Evolutionary conservation across 2,329 filamentous ascomycete species (phyloP).

Genomic region (Gaeumannomyces tritici): DNA sequence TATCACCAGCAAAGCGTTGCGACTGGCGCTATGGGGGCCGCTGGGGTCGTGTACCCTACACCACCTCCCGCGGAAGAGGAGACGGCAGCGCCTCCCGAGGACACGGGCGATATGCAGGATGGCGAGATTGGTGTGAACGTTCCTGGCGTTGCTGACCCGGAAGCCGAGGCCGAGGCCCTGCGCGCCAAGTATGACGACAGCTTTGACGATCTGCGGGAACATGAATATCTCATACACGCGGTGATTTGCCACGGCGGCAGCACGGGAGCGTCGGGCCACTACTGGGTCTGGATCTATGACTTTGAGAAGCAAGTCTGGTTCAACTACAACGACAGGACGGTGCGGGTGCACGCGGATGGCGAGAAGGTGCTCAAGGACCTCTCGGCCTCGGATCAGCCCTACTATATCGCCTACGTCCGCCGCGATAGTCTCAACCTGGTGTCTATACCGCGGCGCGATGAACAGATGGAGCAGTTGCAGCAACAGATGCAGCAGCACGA

Average conservation of each 20-base stretch:
- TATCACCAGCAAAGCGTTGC: neutral
- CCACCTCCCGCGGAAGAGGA: neutral
- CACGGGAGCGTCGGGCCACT: conserved; percentile 66
- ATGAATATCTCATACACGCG: conserved; percentile 77
- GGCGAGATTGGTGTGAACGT: conserved; percentile 12
- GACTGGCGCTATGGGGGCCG: neutral
- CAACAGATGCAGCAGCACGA: neutral
- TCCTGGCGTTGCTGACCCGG: conserved; percentile 23
- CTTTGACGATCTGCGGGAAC: conserved; percentile 53
- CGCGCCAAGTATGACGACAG: conserved; percentile 31
- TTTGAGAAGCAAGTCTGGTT: conserved; percentile 76
- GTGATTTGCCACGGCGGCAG: conserved; percentile 84
- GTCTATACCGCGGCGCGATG: neutral
- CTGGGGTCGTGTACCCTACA: too few species aligned
- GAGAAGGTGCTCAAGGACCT: conserved; percentile 61
- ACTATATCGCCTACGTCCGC: conserved; percentile 25
- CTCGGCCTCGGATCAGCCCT: conserved; percentile 61
- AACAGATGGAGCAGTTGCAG: neutral
- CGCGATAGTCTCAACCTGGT: conserved; percentile 4
- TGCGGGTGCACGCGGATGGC: conserved; percentile 58
- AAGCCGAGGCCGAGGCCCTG: conserved; percentile 11
- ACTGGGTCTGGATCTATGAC: conserved; percentile 95
- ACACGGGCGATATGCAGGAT: neutral
- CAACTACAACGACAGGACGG: conserved; percentile 84
- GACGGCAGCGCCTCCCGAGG: neutral